phyloP scores from a whole-genome alignment of 1,284 basidiomycete species.

The Cutaneotrichosporon cavernicola region DNA sequence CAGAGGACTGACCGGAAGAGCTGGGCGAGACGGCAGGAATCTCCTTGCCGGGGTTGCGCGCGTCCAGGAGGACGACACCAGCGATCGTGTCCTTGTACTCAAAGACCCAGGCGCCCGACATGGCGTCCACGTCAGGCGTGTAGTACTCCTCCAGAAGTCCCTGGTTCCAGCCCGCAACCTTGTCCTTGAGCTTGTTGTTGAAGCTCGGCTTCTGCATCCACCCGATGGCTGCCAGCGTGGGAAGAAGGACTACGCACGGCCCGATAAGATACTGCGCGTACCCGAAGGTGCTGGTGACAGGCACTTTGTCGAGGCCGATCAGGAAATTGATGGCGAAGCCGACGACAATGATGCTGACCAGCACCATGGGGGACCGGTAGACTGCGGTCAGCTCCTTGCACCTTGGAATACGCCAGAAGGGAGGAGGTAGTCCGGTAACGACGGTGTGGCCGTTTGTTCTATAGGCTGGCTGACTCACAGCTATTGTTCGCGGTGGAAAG shows the following conservation, averaged over 20 bases:
- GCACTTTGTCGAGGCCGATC: constrained; percentile 49
- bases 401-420: background rate
- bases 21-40: constrained; percentile 26
- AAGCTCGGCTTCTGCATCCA: constrained; percentile 48
- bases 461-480: constrained; percentile 54
- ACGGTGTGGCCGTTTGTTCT: background rate
- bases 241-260: constrained; percentile 64
- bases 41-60: constrained; percentile 46
- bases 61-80: constrained; percentile 70
- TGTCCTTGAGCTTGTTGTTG: constrained; percentile 55
- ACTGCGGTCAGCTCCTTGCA: constrained; percentile 53
- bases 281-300: background rate
- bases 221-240: constrained; percentile 66
- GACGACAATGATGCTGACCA: constrained; percentile 63
- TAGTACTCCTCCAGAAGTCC: constrained; percentile 62
- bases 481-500: constrained; percentile 67
- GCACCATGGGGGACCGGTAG: constrained; percentile 61
- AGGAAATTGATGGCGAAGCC: constrained; percentile 62
- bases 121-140: constrained; percentile 43
- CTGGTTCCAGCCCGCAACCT: constrained; percentile 63
- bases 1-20: background rate
- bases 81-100: constrained; percentile 63
- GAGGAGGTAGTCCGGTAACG: background rate
- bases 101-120: constrained; percentile 64
- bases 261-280: constrained; percentile 62